Evolutionary conservation across 192 early-diverging fungal genomes (phyloP).

Genomic region (Helicostylum pulchrum): DNA sequence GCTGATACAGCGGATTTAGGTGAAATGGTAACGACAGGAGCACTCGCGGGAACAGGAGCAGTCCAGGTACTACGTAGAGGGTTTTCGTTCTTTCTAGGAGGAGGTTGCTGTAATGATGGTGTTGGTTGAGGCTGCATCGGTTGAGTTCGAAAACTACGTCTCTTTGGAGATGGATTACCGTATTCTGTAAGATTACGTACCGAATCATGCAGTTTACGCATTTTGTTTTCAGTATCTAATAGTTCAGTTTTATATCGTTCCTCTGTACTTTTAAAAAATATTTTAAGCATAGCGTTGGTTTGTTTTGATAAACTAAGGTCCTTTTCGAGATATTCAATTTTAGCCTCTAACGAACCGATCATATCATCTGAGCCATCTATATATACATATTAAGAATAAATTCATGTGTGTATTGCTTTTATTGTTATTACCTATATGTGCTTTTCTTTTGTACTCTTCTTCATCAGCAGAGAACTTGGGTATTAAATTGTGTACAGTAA

Average conservation of each 20-base stretch:
- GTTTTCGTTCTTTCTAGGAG: not conserved
- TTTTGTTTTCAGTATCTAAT: conserved; percentile 32
- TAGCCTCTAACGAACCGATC: conserved; percentile 26
- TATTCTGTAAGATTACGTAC: conserved; percentile 27
- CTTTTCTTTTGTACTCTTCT: not conserved
- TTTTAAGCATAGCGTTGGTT: conserved; percentile 26
- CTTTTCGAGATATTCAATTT: conserved; percentile 28
- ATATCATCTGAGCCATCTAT: conserved; percentile 16
- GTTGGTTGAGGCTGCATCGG: not conserved
- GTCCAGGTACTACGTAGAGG: not conserved
- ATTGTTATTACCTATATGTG: not conserved
- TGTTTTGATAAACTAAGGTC: conserved; percentile 29
- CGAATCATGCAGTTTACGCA: conserved; percentile 23
- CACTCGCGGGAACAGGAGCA: conserved; percentile 23
- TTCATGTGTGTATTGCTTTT: not conserved
- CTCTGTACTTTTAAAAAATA: conserved; percentile 16
- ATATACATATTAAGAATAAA: not conserved
- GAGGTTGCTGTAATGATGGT: not conserved
- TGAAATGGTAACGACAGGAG: conserved; percentile 11
- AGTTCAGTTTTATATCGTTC: conserved; percentile 27
- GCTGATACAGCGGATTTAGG: not conserved
- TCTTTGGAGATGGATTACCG: conserved; percentile 22
- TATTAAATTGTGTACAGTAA: conserved; percentile 9
- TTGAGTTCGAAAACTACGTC: conserved; percentile 6
- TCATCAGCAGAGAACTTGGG: conserved; percentile 11